A percentile compares a stretch with the other conserved stretches of the same genome.
Conservation (phyloP, 73 alveolate genomes). For the Paraurostyla sp. region DNA sequence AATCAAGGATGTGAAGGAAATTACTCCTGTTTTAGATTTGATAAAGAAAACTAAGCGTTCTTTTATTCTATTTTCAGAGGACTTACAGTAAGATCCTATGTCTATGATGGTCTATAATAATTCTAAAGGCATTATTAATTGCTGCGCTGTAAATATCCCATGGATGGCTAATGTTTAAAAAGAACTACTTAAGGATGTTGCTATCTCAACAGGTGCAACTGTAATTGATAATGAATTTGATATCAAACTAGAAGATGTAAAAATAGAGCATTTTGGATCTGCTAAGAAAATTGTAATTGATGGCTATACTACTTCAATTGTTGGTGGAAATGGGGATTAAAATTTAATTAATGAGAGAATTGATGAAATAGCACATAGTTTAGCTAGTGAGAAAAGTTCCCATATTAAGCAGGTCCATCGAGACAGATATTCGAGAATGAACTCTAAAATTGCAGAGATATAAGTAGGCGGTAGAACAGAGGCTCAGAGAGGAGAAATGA, state of each 20-base stretch:
- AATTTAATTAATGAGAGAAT: constrained; percentile 73
- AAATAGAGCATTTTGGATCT: constrained; percentile 74
- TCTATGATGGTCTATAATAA: constrained; percentile 81
- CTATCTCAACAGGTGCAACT: constrained; percentile 80
- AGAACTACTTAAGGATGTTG: constrained; percentile 82
- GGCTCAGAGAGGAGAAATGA: constrained; percentile 82
- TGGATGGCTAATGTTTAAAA: constrained; percentile 84
- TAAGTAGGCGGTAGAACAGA: constrained; percentile 91
- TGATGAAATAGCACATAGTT: constrained; percentile 23
- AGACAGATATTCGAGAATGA: constrained; percentile 86
- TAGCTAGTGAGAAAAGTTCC: constrained; percentile 67
- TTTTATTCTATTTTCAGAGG: constrained; percentile 81
- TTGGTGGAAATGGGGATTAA: constrained; percentile 79
- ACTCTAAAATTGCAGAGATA: constrained; percentile 81
- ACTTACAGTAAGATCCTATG: constrained; percentile 82
- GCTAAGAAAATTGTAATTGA: constrained; percentile 66
- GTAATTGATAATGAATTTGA: constrained; percentile 65
- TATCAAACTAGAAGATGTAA: constrained; percentile 39
- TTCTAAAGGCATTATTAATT: constrained; percentile 72
- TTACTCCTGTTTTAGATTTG: constrained; percentile 74
- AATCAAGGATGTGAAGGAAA: constrained; percentile 70
- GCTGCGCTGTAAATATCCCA: constrained; percentile 90
- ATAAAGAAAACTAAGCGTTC: constrained; percentile 76
- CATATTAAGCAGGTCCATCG: constrained; percentile 62
- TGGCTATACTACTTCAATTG: constrained; percentile 77